Base-by-base conservation (phyloP, 140 eudicot species). In the Senecio squalidus region DNA sequence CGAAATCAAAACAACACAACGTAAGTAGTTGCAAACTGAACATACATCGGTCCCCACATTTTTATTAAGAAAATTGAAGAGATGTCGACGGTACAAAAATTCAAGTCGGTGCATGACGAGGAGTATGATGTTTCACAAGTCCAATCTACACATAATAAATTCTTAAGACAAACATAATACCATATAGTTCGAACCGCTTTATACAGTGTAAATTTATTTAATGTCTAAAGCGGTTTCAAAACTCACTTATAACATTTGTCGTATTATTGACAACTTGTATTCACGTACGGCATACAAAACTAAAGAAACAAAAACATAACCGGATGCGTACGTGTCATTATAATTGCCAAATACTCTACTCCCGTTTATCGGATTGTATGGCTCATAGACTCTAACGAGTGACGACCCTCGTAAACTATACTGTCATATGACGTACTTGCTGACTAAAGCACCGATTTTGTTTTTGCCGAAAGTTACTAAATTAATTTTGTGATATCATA, bases 121-220 rank as follows among this genome's bases (percentile, higher is more conserved):
- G 34, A 21, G 46, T 58, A 47, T 48, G 69, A 48, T 62, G 69
- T 62, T 62, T 30, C 58, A 20, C 69, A 31, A 31, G 16, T 62
- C 33, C 58, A 30, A 36, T 62, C n/a, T 31, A 18, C 36, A 47
- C 56, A 36, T 33, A 23, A 14, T 31, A 47, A 23, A 25, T 7
- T 15, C 40, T 54, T 13, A 28, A 27, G 4, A n/a, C n/a, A n/a
- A n/a, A n/a, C n/a, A n/a, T n/a, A n/a, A n/a, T n/a, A n/a, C n/a
- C n/a, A n/a, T n/a, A n/a, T n/a, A n/a, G n/a, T n/a, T n/a, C n/a
- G n/a, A n/a, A n/a, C n/a, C n/a, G n/a, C n/a, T n/a, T n/a, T n/a
- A n/a, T n/a, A n/a, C n/a, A n/a, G n/a, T n/a, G n/a, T n/a, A n/a
- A n/a, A n/a, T n/a, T n/a, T n/a, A n/a, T n/a, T n/a, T n/a, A n/a